Conservation (phyloP, 2,329 filamentous ascomycete species). For the Claviceps lovelessii region DNA sequence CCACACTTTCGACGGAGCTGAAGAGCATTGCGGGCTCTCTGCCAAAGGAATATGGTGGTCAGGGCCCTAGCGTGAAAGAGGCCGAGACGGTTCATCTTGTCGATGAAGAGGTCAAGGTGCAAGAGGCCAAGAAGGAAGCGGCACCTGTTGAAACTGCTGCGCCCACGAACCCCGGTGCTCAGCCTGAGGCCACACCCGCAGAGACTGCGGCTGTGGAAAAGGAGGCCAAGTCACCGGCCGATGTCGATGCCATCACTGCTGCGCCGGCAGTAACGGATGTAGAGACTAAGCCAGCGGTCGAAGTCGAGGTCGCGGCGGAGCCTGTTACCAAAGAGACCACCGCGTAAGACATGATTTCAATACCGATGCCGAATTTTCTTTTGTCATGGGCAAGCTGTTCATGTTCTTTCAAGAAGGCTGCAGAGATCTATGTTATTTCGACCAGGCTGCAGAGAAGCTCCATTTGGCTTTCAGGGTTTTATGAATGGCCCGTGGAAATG, state of each 20-base stretch:
- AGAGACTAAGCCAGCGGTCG: slow-evolving; percentile 1
- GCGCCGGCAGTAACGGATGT: slow-evolving; percentile 3
- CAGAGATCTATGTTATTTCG: neutral
- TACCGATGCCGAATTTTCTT: neutral
- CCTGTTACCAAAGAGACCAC: slow-evolving; percentile 3
- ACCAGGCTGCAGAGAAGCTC: neutral
- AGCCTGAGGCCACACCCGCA: neutral
- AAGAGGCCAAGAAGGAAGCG: slow-evolving; percentile 4
- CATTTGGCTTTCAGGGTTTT: neutral
- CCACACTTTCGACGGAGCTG: slow-evolving; percentile 49
- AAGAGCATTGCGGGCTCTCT: slow-evolving; percentile 46
- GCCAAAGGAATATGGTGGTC: slow-evolving; percentile 68
- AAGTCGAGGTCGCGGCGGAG: slow-evolving; percentile 5
- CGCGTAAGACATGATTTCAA: neutral
- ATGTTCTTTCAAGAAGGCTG: neutral
- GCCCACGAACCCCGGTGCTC: slow-evolving; percentile 2
- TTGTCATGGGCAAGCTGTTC: neutral
- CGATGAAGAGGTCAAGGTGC: slow-evolving; percentile 5
- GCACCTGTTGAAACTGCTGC: slow-evolving; percentile 1
- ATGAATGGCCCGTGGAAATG: neutral
- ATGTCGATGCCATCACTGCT: neutral
- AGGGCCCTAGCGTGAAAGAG: slow-evolving; percentile 33
- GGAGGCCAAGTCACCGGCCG: slow-evolving; percentile 1
- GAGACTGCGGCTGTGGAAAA: slow-evolving; percentile 3
- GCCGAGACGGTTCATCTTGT: slow-evolving; percentile 19